These are phyloP conservation scores for Calocybe indica DNA, from an alignment of 768 basidiomycete genomes.

Conservation along the genomic window DNA sequence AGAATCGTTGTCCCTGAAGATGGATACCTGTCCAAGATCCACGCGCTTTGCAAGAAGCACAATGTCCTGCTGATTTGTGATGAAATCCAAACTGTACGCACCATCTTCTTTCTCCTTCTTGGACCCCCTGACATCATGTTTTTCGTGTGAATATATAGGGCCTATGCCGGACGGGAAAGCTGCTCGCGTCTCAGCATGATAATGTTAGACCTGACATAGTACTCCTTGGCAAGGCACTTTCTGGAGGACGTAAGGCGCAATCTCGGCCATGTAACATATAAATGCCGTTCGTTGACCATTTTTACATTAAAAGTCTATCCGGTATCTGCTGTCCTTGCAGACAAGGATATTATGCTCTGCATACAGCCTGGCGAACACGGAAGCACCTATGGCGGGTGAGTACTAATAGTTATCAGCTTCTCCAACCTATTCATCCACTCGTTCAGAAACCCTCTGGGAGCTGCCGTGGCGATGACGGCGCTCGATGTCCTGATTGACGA, in stretches of 20 bases:
- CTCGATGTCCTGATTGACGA: slow-evolving; percentile 89
- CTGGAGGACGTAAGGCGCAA: slow-evolving; percentile 72
- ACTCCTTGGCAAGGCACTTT: slow-evolving; percentile 93
- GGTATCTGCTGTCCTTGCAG: slow-evolving; percentile 90
- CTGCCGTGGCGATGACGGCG: slow-evolving; percentile 93
- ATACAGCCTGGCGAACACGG: slow-evolving; percentile 96
- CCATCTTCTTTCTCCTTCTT: neutral
- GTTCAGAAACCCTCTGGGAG: slow-evolving; percentile 84
- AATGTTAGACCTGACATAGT: slow-evolving; percentile 86
- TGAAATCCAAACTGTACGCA: slow-evolving; percentile 88
- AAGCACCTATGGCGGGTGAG: slow-evolving; percentile 90
- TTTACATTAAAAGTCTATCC: slow-evolving; percentile 65
- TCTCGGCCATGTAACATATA: slow-evolving; percentile 1
- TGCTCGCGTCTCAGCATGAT: slow-evolving; percentile 89
- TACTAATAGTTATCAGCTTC: neutral
- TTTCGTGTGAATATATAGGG: slow-evolving; percentile 40
- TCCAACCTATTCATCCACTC: slow-evolving; percentile 1
- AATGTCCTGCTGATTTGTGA: slow-evolving; percentile 97
- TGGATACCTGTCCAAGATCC: slow-evolving; percentile 77
- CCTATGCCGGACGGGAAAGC: slow-evolving; percentile 87
- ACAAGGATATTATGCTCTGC: slow-evolving; percentile 89
- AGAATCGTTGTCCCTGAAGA: slow-evolving; percentile 90
- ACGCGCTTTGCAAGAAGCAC: slow-evolving; percentile 84
- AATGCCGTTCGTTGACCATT: too few species aligned
- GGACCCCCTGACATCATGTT: slow-evolving; percentile 1